Conservation (phyloP, 176 grass and related monocot species). For the Secale cereale region DNA sequence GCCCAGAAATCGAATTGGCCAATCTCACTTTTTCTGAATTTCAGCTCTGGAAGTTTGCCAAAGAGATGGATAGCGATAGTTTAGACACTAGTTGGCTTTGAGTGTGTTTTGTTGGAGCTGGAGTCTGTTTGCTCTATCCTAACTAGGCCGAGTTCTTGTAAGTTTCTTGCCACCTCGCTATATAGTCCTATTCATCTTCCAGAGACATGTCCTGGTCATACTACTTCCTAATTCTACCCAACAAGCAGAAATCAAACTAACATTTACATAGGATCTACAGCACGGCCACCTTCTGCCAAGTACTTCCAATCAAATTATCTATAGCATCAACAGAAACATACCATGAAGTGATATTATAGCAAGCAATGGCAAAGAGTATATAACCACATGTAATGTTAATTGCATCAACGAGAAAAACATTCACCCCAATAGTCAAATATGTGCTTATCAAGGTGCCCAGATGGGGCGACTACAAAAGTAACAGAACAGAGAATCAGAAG, state of each 20-base stretch:
- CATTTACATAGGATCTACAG: no score
- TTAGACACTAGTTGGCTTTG: background rate
- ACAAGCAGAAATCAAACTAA: background rate
- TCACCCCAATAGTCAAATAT: background rate
- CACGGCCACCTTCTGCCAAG: background rate
- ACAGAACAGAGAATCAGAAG: background rate
- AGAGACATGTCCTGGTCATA: background rate
- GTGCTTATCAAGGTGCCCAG: constrained; percentile 3
- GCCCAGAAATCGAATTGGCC: background rate
- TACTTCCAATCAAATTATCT: background rate
- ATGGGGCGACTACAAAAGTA: background rate
- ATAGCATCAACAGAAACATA: background rate
- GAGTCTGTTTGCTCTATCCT: background rate
- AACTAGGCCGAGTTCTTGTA: background rate
- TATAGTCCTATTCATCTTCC: background rate
- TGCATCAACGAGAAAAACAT: background rate
- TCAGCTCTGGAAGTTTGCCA: background rate
- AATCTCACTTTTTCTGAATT: background rate
- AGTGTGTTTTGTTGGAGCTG: background rate
- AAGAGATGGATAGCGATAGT: no score
- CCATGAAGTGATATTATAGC: background rate
- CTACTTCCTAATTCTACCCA: background rate
- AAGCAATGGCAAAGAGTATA: background rate
- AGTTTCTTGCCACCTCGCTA: no score
- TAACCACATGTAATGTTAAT: constrained; percentile 3